Base-by-base conservation (phyloP, 139 green algal species). In the Yamagishiella unicocca region DNA sequence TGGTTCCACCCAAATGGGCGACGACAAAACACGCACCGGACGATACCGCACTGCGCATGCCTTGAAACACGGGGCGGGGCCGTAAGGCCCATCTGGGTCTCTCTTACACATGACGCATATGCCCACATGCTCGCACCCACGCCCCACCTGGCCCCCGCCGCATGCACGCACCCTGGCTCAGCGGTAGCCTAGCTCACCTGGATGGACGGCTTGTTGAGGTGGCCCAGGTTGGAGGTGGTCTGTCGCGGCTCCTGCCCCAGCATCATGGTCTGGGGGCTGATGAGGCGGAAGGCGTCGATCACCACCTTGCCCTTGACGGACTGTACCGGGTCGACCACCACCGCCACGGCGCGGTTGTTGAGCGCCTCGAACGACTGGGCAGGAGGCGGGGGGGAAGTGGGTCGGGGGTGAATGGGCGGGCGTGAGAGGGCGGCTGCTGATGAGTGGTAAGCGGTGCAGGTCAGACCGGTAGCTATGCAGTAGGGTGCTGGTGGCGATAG, bases 181-280 rank as follows among this genome's bases (percentile, higher is more conserved):
- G 7, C 61, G 21, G 61, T 7, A n/a, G 17, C 61, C 61, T 31
- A 33, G 21, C 42, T 2, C 77, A 84, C 77, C 77, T 99, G 96
- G 83, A 99, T 99, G 83, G 95, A 98, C 0, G 98, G 98, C 92
- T 99, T 99, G 92, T 99, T 97, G 2, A 99, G 95, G 78, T 99
- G 97, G 0, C 98, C 98, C 54, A 99, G 83, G 91, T 99, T 99
- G 58, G 92, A 97, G 35, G 98, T 99, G 24, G 98, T 99, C 91
- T 99, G 98, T 9, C 97, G 92, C 25, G 98, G 98, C 90, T 99
- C 98, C 92, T 99, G 98, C 1, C 97, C 97, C 74, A 99, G 92
- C 98, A 99, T 99, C 96, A 99, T 98, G 38, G 97, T 99, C 94
- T 99, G 97, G 27, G 96, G 96, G 85, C 95, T 98, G 93, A 99